Percentiles rank a stretch among this genome's conserved stretches.
Evolutionary conservation across 306 rosid species (phyloP).

Genomic region (Prunus campanulata): DNA sequence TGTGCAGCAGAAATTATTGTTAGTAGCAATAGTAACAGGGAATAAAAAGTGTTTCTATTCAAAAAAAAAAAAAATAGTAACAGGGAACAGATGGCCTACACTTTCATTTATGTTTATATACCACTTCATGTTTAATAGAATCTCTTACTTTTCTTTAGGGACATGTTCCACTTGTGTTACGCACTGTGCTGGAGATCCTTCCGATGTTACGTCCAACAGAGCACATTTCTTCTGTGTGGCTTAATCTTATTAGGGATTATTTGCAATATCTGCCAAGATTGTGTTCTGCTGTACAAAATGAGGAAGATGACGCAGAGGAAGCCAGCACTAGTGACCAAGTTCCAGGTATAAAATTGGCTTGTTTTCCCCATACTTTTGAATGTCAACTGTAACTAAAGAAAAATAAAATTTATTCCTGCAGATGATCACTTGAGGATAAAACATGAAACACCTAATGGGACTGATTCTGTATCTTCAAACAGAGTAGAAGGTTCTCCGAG

Average conservation of each 20-base stretch:
- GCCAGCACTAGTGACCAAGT: constrained; percentile 50
- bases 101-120: background rate
- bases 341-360: constrained; percentile 37
- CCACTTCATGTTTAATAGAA: constrained; percentile 10
- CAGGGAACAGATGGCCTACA: background rate
- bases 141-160: constrained; percentile 50
- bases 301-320: constrained; percentile 54
- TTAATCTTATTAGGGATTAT: constrained; percentile 69
- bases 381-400: background rate
- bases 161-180: constrained; percentile 76
- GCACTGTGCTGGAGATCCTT: constrained; percentile 75
- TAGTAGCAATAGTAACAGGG: constrained; percentile 11
- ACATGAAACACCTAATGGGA: constrained; percentile 52
- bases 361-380: constrained; percentile 25
- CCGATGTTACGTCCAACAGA: constrained; percentile 75
- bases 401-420: constrained; percentile 36
- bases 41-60: too few species aligned
- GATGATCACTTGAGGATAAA: constrained; percentile 41
- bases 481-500: constrained; percentile 47
- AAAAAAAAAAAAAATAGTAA: too few species aligned
- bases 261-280: constrained; percentile 81
- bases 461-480: constrained; percentile 42
- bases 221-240: constrained; percentile 83
- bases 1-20: background rate
- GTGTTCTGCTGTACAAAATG: constrained; percentile 48